phyloP scores from a whole-genome alignment of 2,329 filamentous ascomycete species.

The Fusarium bactridioides region DNA sequence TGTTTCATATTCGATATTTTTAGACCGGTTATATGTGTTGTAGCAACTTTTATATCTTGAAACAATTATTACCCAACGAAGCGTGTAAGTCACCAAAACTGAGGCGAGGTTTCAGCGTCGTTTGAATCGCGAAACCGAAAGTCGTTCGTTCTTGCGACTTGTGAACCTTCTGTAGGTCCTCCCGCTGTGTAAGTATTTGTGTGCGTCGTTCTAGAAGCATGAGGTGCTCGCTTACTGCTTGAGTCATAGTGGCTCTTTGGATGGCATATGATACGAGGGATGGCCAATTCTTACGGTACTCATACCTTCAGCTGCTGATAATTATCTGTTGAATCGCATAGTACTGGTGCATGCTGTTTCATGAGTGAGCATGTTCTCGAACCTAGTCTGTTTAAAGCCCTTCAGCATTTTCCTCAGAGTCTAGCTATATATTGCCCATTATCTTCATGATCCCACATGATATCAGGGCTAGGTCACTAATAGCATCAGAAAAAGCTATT shows the following conservation, averaged over 20 bases:
- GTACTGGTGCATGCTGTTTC: no score
- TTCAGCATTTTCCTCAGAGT: accelerated
- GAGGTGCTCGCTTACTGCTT: not conserved
- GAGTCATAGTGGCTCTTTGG: not conserved
- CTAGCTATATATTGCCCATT: no score
- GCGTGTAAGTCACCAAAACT: no score
- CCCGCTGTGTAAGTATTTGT: not conserved
- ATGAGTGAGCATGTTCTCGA: no score
- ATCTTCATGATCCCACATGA: accelerated
- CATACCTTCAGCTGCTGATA: no score
- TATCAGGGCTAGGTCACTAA: no score
- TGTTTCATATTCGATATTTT: not conserved
- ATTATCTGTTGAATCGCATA: no score
- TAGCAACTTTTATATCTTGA: not conserved
- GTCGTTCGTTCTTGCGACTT: not conserved
- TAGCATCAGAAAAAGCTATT: no score
- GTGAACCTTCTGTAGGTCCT: not conserved
- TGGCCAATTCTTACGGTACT: accelerated
- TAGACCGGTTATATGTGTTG: not conserved
- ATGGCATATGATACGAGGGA: not conserved
- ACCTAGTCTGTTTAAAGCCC: no score
- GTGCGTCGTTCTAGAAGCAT: not conserved
- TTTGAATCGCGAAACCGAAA: not conserved
- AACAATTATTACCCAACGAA: not conserved
- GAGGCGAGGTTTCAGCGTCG: not conserved